phyloP scores from a whole-genome alignment of 2,329 filamentous ascomycete species.

The Aspergillus pseudoglaucus region DNA sequence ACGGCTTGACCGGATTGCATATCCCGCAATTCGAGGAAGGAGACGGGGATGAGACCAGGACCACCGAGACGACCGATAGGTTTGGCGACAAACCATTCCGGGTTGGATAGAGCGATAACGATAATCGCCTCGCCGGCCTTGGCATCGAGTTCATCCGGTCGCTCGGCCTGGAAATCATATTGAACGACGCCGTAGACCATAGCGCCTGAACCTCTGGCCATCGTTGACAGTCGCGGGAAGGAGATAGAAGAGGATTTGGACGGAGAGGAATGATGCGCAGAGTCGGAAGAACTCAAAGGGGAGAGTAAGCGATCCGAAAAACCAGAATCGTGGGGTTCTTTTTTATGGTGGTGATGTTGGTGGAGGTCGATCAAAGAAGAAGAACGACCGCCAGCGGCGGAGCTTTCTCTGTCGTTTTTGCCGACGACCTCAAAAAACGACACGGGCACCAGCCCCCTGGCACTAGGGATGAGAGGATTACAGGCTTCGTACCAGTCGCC shows the following conservation, averaged over 20 bases:
- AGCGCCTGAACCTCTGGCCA: constrained; percentile 57
- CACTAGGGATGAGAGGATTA: constrained; percentile 78
- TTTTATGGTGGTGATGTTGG: constrained; percentile 30
- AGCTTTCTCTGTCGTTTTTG: constrained; percentile 83
- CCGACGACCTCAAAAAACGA: constrained; percentile 88
- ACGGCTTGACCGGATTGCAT: constrained; percentile 83
- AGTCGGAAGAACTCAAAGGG: constrained; percentile 22
- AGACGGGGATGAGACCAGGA: constrained; percentile 89
- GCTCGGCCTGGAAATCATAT: constrained; percentile 92
- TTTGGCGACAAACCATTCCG: constrained; percentile 98
- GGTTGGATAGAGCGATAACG: constrained; percentile 95
- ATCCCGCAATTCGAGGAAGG: constrained; percentile 92
- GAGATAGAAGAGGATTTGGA: background rate
- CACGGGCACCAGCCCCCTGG: constrained; percentile 86
- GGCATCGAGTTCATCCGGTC: constrained; percentile 92
- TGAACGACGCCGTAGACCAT: constrained; percentile 97
- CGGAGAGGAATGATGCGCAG: constrained; percentile 9
- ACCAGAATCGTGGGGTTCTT: constrained; percentile 80
- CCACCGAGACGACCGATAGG: constrained; percentile 96
- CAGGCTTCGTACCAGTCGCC: constrained; percentile 96
- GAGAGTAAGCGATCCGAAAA: constrained; percentile 59
- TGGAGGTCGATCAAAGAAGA: background rate
- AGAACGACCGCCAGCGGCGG: constrained; percentile 40
- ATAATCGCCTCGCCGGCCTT: constrained; percentile 96
- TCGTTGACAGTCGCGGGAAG: constrained; percentile 35